Conservation (phyloP, 768 basidiomycete species). For the Daedalea quercina region DNA sequence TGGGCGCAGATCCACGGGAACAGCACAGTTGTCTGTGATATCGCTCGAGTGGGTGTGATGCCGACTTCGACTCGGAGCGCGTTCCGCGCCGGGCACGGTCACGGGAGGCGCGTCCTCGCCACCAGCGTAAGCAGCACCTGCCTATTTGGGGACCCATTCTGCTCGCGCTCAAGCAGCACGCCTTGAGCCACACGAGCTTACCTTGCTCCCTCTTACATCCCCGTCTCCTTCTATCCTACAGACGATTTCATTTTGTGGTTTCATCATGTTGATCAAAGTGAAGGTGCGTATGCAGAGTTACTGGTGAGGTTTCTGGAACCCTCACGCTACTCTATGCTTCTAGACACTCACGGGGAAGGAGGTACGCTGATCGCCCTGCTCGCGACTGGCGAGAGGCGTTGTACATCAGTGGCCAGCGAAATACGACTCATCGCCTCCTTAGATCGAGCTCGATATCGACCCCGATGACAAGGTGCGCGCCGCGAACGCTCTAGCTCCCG, state of each 20-base stretch:
- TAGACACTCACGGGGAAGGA: constrained; percentile 97
- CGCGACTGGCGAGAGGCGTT: neutral
- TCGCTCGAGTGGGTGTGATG: no score
- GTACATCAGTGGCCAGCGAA: neutral
- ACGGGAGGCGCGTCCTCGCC: neutral
- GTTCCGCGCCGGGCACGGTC: no score
- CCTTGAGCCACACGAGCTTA: no score
- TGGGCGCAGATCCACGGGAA: no score
- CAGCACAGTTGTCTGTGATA: no score
- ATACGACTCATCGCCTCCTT: neutral
- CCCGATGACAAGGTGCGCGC: constrained; percentile 71
- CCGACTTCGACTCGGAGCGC: no score
- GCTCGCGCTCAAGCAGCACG: neutral
- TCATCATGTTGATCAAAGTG: constrained; percentile 79
- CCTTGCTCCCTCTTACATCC: neutral
- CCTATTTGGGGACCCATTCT: neutral
- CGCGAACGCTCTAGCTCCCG: neutral
- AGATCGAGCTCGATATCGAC: constrained; percentile 97
- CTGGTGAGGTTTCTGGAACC: neutral
- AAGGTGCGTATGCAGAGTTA: constrained; percentile 44
- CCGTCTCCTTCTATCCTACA: neutral
- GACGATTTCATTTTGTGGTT: neutral
- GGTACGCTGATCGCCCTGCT: constrained; percentile 37
- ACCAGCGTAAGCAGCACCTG: neutral
- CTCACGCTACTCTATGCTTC: constrained; percentile 1